Evolutionary conservation across 306 rosid genomes (phyloP), one percentile per base, ranked within the genome.

Genomic region (Lathyrus oleraceus): DNA sequence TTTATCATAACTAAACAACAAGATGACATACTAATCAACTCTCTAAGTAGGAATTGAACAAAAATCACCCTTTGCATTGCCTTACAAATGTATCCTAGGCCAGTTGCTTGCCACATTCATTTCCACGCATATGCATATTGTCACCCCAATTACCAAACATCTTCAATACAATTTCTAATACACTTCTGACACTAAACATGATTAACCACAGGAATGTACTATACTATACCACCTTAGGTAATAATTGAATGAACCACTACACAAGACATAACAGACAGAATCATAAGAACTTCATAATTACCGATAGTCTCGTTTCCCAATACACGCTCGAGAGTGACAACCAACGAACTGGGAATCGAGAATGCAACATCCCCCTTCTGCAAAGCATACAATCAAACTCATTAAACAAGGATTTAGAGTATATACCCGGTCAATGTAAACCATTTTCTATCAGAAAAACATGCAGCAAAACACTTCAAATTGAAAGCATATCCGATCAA

Each of bases 361-460:
- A 88, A 91, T 74, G 91, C 99, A 74, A 91, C 87, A 83, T 94
- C 99, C 15, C 99, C 99, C 48, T 51, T 89, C 99, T 91, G 67
- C 76, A 82, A 65, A 30, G 2, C 49, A 60, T 38, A 63, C 10
- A 69, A 35, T 10, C 38, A 21, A 64, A 53, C 60, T 4, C 16
- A 53, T 53, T 12, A 53, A 53, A 21, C 28, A 53, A 20, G 15
- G 14, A 12, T 4, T 20, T 52, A 20, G 13, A 52, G 0, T 13
- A 52, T 52, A 52, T 52, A 7, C 27, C 10, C 1, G 1, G 52
- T 45, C 52, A 43, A 45, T n/a, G 17, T n/a, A 20, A 52, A 20
- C 28, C n/a, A 9, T 2, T 45, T 45, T n/a, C 52, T n/a, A 45
- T 45, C 5, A 7, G 2, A 1, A 45, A 45, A 44, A 5, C 0